Base-by-base conservation (phyloP, 2,329 filamentous ascomycete species). In the Aspergillus japonicus region DNA sequence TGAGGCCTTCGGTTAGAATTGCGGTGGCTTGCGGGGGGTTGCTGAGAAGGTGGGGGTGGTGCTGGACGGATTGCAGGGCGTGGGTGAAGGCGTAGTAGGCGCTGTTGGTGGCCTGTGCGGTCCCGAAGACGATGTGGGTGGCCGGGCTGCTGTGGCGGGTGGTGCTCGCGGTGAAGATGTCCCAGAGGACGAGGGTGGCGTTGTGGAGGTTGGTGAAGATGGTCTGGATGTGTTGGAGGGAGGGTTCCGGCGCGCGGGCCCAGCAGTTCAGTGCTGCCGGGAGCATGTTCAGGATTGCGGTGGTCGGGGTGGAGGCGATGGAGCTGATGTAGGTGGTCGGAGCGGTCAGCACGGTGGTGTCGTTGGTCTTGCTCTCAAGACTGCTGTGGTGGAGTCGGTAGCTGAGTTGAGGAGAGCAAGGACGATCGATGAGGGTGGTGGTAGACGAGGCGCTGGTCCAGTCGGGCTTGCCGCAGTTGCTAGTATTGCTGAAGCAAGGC, bases 71-170 rank as follows among this genome's bases (percentile, higher is more conserved):
- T 7, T 55, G 53, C 11, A 55, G 39, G 16, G 39, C 39, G 16
- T 44, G 39, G 12, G 39, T 55, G 12, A 55, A 55, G 53, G 53
- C 47, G 53, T 48, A 55, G 53, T 48, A 47, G 26, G 53, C 53
- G 26, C 53, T 55, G 26, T 55, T 55, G 53, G 42, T 11, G 11
- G 53, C 53, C 14, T 55, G 53, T 10, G 44, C 19, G 21, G 53
- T 35, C 3, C 53, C 53, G 14, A 55, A 55, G n/a, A 55, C 42
- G 42, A 47, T 23, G 14, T 55, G 53, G 0, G 53, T 31, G 2
- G 53, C 44, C 4, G 42, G 42, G 3, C 47, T 44, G 26, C 33
- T 55, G 42, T 55, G 31, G 12, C 53, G 53, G 14, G 29, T 44
- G 26, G 42, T 23, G 53, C 21, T 33, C 16, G 29, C 42, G 10